Evolutionary conservation across 306 rosid species (phyloP), one percentile per base, ranked within the genome.

Genomic region (Trichosanthes truncata): DNA sequence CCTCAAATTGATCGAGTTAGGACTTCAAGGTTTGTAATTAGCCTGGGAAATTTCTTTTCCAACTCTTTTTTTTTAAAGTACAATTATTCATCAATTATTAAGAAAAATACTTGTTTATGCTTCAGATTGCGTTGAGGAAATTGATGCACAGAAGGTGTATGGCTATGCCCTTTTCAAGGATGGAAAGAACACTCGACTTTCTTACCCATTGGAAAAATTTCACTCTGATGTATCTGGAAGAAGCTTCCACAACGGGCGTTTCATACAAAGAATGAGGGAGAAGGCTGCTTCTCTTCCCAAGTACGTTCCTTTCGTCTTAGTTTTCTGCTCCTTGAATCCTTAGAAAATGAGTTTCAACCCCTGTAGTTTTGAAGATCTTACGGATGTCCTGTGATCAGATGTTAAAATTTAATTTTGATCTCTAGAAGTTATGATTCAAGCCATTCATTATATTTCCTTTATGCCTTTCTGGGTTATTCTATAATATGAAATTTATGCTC

Each of bases 1-100:
- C 86, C 97, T 94, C 82, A 94, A 92, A 79, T 80, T 94, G 61
- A 87, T 94, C 78, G 98, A 94, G 83, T 87, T 94, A 61, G 97
- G 98, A 81, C 92, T 92, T 80, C 87, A 91, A 89, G 97, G 98
- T 92, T 73, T 38, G 74, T n/a, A 31, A 20, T 66, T 66, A 4
- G 26, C 15, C 73, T 17, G 23, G 48, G 3, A 35, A 36, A 15
- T 63, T 36, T 38, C 25, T n/a, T 67, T 38, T 17, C n/a, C 21
- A 29, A 29, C 12, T 62, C 21, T 20, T 18, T 13, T 13, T 11
- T 6, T 3, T 52, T 6, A 13, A 10, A 48, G 63, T 31, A 80
- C 67, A 80, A 61, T 29, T 10, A 65, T 63, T 48, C 31, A 41
- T 52, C 56, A 63, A 35, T 38, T 76, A 40, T 59, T 26, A 35